phyloP scores from a whole-genome alignment of 768 basidiomycete species.

The Boletus sensibilis region DNA sequence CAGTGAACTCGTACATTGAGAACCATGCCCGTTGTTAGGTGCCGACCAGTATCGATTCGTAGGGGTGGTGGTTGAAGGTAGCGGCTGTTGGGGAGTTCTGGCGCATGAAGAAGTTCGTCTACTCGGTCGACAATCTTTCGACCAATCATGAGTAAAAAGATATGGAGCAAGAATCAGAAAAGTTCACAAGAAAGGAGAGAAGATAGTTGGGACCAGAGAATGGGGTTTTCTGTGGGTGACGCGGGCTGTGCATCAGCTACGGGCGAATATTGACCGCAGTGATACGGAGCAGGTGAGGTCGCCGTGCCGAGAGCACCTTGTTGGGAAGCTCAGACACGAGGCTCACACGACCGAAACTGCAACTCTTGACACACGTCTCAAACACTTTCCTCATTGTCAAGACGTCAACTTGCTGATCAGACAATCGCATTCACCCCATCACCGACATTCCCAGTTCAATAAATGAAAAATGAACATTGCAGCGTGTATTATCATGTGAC shows the following conservation, averaged over 20 bases:
- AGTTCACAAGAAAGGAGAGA: slow-evolving; percentile 18
- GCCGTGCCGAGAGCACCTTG: not conserved
- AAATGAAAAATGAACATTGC: slow-evolving; percentile 6
- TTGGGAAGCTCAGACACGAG: not conserved
- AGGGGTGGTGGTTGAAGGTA: slow-evolving; percentile 11
- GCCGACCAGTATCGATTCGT: slow-evolving; percentile 17
- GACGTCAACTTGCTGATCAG: not conserved
- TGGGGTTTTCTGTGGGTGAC: not conserved
- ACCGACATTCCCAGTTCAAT: not conserved
- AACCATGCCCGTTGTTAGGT: slow-evolving; percentile 1
- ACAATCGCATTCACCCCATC: not conserved
- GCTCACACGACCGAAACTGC: slow-evolving; percentile 9
- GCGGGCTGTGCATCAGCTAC: slow-evolving; percentile 4
- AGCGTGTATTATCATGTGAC: slow-evolving; percentile 12
- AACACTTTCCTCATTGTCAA: not conserved
- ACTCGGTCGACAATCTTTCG: slow-evolving; percentile 26
- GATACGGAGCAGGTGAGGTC: not conserved
- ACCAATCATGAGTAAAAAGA: slow-evolving; percentile 26
- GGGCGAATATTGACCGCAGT: not conserved
- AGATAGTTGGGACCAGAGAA: slow-evolving; percentile 16
- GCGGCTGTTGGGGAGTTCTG: not conserved
- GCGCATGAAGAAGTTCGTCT: slow-evolving; percentile 22
- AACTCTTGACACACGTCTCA: not conserved
- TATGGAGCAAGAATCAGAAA: slow-evolving; percentile 11
- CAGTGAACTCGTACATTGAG: slow-evolving; percentile 13